phyloP scores from a whole-genome alignment of 2,329 filamentous ascomycete genomes.

The Ceratocystis harringtonii region DNA sequence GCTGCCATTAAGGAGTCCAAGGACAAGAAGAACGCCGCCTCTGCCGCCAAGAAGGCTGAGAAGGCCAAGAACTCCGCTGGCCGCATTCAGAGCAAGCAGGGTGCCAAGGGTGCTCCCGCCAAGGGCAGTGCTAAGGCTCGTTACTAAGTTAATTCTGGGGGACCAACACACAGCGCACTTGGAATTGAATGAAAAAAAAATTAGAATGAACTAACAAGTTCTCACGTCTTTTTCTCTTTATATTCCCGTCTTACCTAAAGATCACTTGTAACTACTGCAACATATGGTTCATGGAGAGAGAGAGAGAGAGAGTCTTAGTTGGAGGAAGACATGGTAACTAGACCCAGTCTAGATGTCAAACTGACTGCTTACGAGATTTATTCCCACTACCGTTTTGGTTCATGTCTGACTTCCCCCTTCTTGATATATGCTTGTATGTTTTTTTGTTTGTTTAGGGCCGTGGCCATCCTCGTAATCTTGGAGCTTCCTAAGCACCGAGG shows the following conservation, averaged over 20 bases:
- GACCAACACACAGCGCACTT: slow-evolving; percentile 16
- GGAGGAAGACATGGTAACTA: background rate
- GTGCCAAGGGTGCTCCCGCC: slow-evolving; percentile 72
- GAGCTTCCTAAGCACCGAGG: background rate
- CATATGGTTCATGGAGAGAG: background rate
- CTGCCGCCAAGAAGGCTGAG: slow-evolving; percentile 94
- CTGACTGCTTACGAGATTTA: background rate
- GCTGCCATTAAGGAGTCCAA: slow-evolving; percentile 94
- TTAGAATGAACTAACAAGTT: slow-evolving; percentile 16
- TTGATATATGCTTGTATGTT: background rate
- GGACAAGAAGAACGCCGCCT: slow-evolving; percentile 85
- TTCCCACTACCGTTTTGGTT: background rate
- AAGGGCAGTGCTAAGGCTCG: slow-evolving; percentile 81
- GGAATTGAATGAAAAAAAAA: slow-evolving; percentile 17
- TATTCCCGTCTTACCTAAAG: background rate
- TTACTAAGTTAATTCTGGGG: slow-evolving; percentile 36
- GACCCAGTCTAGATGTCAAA: background rate
- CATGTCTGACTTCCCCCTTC: background rate
- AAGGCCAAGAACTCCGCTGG: slow-evolving; percentile 90
- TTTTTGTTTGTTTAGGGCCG: background rate
- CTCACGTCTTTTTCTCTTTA: slow-evolving; percentile 7
- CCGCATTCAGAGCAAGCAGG: slow-evolving; percentile 91
- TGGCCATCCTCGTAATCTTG: background rate
- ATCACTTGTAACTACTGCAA: background rate
- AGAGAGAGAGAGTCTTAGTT: background rate